A percentile compares a stretch with the other conserved stretches of the same genome.
Evolutionary conservation across 257 asterid genomes (phyloP).

Genomic region (Solanum habrochaites): DNA sequence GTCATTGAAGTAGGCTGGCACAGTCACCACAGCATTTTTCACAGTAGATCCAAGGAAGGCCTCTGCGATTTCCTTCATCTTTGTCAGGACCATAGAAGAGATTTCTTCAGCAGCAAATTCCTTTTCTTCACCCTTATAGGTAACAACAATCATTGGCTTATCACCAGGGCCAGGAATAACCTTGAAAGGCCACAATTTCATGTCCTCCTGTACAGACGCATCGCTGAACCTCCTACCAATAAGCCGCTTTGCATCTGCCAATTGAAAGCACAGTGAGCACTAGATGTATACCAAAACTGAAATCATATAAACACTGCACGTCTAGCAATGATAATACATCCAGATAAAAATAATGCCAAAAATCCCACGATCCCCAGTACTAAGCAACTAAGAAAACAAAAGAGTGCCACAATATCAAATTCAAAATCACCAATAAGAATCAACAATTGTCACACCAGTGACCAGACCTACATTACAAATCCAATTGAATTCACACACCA

Average conservation of each 20-base stretch:
- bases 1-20: slow-evolving; percentile 36
- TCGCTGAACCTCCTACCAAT: slow-evolving; percentile 17
- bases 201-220: slow-evolving; percentile 12
- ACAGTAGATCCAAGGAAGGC: slow-evolving; percentile 19
- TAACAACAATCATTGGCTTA: slow-evolving; percentile 20
- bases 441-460: neutral
- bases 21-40: slow-evolving; percentile 32
- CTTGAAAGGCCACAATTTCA: slow-evolving; percentile 18
- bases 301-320: neutral
- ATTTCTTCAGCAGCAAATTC: slow-evolving; percentile 20
- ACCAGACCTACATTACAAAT: neutral
- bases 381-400: neutral
- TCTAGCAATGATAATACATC: neutral
- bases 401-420: neutral
- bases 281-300: slow-evolving; percentile 3
- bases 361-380: neutral
- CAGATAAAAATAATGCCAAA: neutral
- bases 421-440: neutral
- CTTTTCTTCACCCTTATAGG: slow-evolving; percentile 19
- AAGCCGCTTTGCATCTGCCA: slow-evolving; percentile 17
- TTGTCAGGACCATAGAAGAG: slow-evolving; percentile 15
- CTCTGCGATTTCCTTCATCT: slow-evolving; percentile 21
- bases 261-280: neutral
- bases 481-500: neutral
- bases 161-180: slow-evolving; percentile 19